phyloP scores from a whole-genome alignment of 345 rosid species.

The Syzygium oleosum region DNA sequence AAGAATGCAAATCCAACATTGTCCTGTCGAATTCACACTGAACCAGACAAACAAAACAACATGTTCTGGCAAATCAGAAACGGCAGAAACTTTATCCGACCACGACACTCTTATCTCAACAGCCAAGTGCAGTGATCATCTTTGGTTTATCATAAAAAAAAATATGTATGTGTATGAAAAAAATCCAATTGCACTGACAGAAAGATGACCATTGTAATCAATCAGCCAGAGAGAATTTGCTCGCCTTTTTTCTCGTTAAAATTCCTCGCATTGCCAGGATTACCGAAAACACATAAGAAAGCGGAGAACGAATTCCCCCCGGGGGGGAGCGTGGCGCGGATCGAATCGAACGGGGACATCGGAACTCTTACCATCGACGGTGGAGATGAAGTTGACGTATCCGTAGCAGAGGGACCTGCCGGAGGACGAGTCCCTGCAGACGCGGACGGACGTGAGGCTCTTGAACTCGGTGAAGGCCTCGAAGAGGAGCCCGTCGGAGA shows the following conservation, averaged over 20 bases:
- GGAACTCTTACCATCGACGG: slow-evolving; percentile 38
- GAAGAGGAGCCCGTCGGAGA: slow-evolving; percentile 39
- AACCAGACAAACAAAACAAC: neutral
- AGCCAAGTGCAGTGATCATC: neutral
- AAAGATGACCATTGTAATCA: neutral
- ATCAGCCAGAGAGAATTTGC: neutral
- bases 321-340: neutral
- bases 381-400: slow-evolving; percentile 64
- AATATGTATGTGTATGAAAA: neutral
- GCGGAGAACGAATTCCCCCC: too few relatives aligned
- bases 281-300: neutral
- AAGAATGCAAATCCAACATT: neutral
- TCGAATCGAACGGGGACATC: neutral
- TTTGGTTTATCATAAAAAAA: neutral
- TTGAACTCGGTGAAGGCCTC: slow-evolving; percentile 53
- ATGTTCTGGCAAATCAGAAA: neutral
- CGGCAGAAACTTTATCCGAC: neutral
- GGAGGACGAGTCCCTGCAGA: slow-evolving; percentile 48
- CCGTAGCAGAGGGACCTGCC: slow-evolving; percentile 74
- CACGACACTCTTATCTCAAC: neutral
- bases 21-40: neutral
- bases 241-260: neutral
- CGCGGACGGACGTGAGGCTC: slow-evolving; percentile 60
- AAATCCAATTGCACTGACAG: neutral
- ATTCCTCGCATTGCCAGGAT: neutral